A percentile compares a stretch with the other conserved stretches of the same genome.
phyloP scores from a whole-genome alignment of 495 filamentous ascomycete genomes.

The Geoglossum glabrum region DNA sequence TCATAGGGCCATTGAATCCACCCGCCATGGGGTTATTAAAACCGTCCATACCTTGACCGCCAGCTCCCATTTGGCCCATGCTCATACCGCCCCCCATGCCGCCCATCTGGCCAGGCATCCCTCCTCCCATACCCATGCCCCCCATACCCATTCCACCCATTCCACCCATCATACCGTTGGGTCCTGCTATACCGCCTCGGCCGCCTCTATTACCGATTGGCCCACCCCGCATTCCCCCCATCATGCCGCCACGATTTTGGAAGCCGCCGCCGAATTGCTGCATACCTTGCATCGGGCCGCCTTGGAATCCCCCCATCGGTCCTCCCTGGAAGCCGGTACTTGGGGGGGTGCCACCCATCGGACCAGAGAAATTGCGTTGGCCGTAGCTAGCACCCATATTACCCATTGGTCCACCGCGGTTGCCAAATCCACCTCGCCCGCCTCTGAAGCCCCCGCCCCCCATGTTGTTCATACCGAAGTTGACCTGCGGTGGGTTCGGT shows the following conservation, averaged over 20 bases:
- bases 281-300: slow-evolving; percentile 33
- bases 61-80: slow-evolving; percentile 39
- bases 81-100: slow-evolving; percentile 32
- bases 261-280: slow-evolving; percentile 32
- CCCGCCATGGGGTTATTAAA: slow-evolving; percentile 2
- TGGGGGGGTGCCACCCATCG: slow-evolving; percentile 25
- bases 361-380: slow-evolving; percentile 29
- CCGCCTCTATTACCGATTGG: slow-evolving; percentile 51
- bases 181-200: slow-evolving; percentile 31
- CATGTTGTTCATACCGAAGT: slow-evolving; percentile 4
- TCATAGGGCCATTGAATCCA: not conserved
- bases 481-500: not conserved
- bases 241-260: slow-evolving; percentile 45
- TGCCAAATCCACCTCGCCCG: slow-evolving; percentile 4
- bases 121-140: slow-evolving; percentile 35
- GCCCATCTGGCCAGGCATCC: slow-evolving; percentile 29
- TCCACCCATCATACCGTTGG: slow-evolving; percentile 24
- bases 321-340: slow-evolving; percentile 22
- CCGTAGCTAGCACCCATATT: slow-evolving; percentile 31
- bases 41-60: slow-evolving; percentile 32
- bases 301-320: slow-evolving; percentile 44
- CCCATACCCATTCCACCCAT: slow-evolving; percentile 48
- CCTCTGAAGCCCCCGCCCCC: slow-evolving; percentile 3
- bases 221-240: slow-evolving; percentile 50
- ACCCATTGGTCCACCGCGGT: slow-evolving; percentile 19